Conservation (phyloP, 1,139 yeast genomes). For the Scheffersomyces stambukii region DNA sequence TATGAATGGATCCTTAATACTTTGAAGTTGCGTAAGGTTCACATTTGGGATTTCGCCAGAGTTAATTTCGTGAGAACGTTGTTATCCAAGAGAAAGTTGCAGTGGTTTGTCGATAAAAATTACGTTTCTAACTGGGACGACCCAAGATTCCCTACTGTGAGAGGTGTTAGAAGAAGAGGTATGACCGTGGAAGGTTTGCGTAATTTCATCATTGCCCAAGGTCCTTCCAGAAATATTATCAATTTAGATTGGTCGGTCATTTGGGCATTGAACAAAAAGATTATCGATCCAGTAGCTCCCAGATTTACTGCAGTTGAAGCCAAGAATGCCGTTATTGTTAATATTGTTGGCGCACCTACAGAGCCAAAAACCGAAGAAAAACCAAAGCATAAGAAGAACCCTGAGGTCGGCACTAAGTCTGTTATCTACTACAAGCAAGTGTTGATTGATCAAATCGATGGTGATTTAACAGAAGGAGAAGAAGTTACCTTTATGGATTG, state of each 20-base stretch:
- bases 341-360: constrained; percentile 67
- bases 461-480: constrained; percentile 66
- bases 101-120: constrained; percentile 93
- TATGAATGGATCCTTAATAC: constrained; percentile 92
- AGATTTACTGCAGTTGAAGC: constrained; percentile 79
- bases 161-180: constrained; percentile 99
- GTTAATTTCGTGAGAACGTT: constrained; percentile 93
- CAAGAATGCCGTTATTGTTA: constrained; percentile 60
- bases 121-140: constrained; percentile 94
- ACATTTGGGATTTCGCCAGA: constrained; percentile 96
- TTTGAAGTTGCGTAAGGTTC: constrained; percentile 79
- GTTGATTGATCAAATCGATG: constrained; percentile 88
- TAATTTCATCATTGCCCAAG: constrained; percentile 89
- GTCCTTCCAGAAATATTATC: constrained; percentile 94
- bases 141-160: constrained; percentile 97
- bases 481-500: constrained; percentile 98
- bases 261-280: constrained; percentile 96
- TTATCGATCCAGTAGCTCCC: constrained; percentile 94
- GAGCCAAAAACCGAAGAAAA: constrained; percentile 60
- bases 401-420: constrained; percentile 82
- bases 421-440: constrained; percentile 63
- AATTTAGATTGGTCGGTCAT: constrained; percentile 95
- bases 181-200: constrained; percentile 97
- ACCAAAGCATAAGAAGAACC: constrained; percentile 94
- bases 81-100: constrained; percentile 92